These are phyloP conservation scores for Mucor saturninus DNA, from an alignment of 371 early-diverging fungal species.

Conservation along the genomic window DNA sequence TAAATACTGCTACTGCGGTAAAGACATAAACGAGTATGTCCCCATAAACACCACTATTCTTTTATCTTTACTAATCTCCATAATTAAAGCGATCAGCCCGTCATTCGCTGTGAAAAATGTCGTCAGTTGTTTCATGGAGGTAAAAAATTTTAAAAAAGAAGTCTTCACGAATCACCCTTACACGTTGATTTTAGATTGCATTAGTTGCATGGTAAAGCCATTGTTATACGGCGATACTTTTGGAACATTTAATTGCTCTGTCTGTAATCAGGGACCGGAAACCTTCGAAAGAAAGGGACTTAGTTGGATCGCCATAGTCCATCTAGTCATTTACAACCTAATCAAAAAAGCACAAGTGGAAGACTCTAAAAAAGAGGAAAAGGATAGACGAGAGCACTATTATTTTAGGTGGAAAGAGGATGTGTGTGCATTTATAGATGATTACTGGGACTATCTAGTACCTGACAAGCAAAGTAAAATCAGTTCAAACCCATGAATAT, in stretches of 20 bases:
- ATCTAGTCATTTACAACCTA: constrained; percentile 77
- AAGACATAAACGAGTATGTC: constrained; percentile 51
- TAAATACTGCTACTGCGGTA: constrained; percentile 69
- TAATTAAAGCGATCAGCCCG: constrained; percentile 50
- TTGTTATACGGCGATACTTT: constrained; percentile 33
- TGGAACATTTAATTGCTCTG: constrained; percentile 26
- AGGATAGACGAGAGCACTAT: constrained; percentile 59
- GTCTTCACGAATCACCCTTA: background rate
- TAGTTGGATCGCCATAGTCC: constrained; percentile 78
- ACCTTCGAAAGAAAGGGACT: constrained; percentile 53
- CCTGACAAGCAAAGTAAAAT: constrained; percentile 69
- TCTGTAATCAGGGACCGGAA: constrained; percentile 26
- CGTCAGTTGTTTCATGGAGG: constrained; percentile 69
- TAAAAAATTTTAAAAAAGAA: constrained; percentile 23
- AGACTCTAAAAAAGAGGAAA: constrained; percentile 33
- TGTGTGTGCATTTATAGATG: constrained; percentile 79
- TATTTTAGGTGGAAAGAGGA: constrained; percentile 85
- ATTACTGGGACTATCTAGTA: constrained; percentile 76
- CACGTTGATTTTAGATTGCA: constrained; percentile 22
- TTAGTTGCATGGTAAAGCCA: constrained; percentile 25
- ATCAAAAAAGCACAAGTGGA: constrained; percentile 44
- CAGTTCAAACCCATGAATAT: background rate
- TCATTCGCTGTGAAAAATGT: constrained; percentile 64
- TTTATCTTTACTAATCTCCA: background rate
- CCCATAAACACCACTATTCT: background rate